Base-by-base conservation (phyloP, 345 rosid species). In the Physaria fendleri region DNA sequence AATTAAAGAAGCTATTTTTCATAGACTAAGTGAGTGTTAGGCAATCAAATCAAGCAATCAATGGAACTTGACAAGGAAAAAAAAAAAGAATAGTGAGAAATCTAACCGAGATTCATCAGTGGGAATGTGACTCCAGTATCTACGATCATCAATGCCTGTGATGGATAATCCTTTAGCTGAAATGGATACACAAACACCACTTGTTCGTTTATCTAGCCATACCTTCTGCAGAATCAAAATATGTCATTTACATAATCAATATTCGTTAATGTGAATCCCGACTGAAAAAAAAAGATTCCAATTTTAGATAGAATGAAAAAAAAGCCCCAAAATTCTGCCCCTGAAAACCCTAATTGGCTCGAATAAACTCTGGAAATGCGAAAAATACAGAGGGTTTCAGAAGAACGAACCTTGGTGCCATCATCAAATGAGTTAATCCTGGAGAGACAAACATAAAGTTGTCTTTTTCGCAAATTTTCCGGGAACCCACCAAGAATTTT, bases 121-220 rank as follows among this genome's bases (percentile, higher is more conserved):
- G 3, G 85, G 84, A 32, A 92, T 71, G 73, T 80, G 81, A 68
- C 76, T 92, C 98, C 98, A 92, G 15, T 92, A 88, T 73, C 98
- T 75, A 23, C 98, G 78, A 72, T 92, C 98, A 78, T 88, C 98
- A 21, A 88, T 80, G 29, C 96, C 93, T 0, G 96, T 92, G 33
- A 92, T 80, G 0, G 75, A 72, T 56, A 92, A 74, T n/a, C 90
- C 96, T 66, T 77, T 86, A 12, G 90, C 72, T 62, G 84, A 85
- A 30, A 86, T 77, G 13, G 79, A 59, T 66, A 92, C 39, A 64
- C 90, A 92, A 33, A 82, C 79, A 48, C 84, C 86, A 28, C 87
- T 82, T 8, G 73, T 77, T 35, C 68, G 68, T 79, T 84, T 88
- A 67, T 86, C 95, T 5, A 92, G 68, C 98, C 98, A 88, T 9